A percentile compares a stretch with the other conserved stretches of the same genome.
Conservation (phyloP, 192 early-diverging fungal species). For the Haplosporangium gracile region DNA sequence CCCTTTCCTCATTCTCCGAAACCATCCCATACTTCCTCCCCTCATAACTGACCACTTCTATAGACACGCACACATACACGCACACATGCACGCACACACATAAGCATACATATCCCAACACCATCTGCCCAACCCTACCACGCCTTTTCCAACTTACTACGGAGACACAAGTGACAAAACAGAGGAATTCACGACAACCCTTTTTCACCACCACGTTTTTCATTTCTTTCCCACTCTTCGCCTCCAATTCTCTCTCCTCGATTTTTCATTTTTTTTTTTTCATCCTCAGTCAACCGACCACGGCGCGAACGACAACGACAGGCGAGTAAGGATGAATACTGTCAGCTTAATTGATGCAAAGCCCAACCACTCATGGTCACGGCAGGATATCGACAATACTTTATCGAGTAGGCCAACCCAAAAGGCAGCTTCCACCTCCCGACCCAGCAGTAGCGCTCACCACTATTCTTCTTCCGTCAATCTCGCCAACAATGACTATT, state of each 20-base stretch:
- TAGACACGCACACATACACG: neutral
- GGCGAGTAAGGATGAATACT: constrained; percentile 29
- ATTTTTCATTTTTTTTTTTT: neutral
- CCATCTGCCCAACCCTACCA: neutral
- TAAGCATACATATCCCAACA: neutral
- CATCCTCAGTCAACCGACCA: neutral
- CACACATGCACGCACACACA: neutral
- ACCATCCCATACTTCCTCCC: neutral
- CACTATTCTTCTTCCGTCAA: constrained; percentile 8
- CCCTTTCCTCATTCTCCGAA: constrained; percentile 6
- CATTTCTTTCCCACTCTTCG: neutral
- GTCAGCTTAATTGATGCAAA: constrained; percentile 6
- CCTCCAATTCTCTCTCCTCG: neutral
- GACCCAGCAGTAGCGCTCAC: neutral
- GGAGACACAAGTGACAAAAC: neutral
- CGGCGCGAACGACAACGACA: neutral
- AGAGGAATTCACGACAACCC: neutral
- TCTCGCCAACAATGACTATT: constrained; percentile 9
- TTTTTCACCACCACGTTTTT: neutral
- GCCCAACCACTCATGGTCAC: constrained; percentile 23
- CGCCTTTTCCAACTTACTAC: neutral
- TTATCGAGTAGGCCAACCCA: neutral
- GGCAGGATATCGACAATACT: constrained; percentile 9
- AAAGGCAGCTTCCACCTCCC: constrained; percentile 1
- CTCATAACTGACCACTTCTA: neutral